phyloP scores from a whole-genome alignment of 768 basidiomycete genomes.

The Austroboletus eburneus region DNA sequence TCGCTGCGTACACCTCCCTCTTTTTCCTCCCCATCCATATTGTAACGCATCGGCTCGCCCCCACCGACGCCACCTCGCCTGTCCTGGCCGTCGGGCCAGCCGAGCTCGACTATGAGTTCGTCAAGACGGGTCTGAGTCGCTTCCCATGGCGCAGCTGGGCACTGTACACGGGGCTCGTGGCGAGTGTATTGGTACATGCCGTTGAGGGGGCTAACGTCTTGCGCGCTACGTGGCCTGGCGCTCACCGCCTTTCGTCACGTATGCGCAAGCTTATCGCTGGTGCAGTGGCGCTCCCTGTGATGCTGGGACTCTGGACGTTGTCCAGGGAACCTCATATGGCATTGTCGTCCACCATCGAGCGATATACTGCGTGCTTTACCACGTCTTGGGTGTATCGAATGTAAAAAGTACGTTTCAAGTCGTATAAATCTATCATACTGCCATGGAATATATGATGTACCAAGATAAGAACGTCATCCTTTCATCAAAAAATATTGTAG shows the following conservation, averaged over 20 bases:
- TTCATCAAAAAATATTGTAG: too few species aligned
- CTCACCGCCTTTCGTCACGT: constrained; percentile 9
- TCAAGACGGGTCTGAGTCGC: constrained; percentile 60
- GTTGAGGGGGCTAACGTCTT: constrained; percentile 57
- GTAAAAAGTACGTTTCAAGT: constrained; percentile 12
- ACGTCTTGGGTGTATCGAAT: constrained; percentile 45
- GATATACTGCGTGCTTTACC: constrained; percentile 50
- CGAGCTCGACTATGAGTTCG: constrained; percentile 80
- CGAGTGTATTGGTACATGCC: constrained; percentile 53
- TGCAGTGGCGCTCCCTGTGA: constrained; percentile 44
- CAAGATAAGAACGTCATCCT: too few species aligned
- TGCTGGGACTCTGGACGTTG: constrained; percentile 52
- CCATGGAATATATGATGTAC: background rate
- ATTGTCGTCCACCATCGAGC: constrained; percentile 45
- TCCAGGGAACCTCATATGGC: constrained; percentile 56
- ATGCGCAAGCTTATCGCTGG: constrained; percentile 31
- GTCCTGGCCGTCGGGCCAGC: constrained; percentile 53
- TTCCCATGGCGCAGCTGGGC: constrained; percentile 64
- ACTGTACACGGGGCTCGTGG: constrained; percentile 60
- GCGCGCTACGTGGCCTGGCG: constrained; percentile 41
- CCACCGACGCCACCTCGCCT: constrained; percentile 38
- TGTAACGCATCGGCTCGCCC: constrained; percentile 61
- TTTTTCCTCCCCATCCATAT: constrained; percentile 67
- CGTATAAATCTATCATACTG: background rate
- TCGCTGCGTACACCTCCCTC: constrained; percentile 60